Evolutionary conservation across 495 filamentous ascomycete species (phyloP), one percentile per base, ranked within the genome.

Genomic region (Neurospora sp.): DNA sequence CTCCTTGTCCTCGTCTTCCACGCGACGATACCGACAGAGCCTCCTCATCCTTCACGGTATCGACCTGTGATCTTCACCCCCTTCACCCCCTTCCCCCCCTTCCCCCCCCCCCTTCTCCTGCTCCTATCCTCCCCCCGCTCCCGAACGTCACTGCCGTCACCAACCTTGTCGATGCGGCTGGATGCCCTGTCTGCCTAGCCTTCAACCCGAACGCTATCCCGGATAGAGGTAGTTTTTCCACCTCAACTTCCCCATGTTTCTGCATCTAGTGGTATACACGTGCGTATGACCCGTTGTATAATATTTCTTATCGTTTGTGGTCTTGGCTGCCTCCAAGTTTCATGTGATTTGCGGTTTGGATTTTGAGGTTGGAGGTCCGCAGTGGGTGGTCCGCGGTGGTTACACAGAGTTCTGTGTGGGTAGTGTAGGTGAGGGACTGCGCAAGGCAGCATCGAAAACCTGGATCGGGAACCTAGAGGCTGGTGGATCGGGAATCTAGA

Each of bases 231-330:
- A n/a, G n/a, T n/a, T 16, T 18, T 18, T 8, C 16, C 16, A 1
- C 12, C 6, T 18, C 4, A 35, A 35, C 35, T 44, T 20, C 42
- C 18, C 18, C 42, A 46, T 18, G 18, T n/a, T n/a, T 16, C 18
- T n/a, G n/a, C n/a, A n/a, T n/a, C n/a, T 14, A 4, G 18, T n/a
- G 0, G 8, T 4, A 9, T n/a, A 4, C 18, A 3, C 8, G n/a
- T n/a, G 3, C 18, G 8, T 18, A 46, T n/a, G 18, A n/a, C 42
- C 18, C 42, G 42, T 46, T 46, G 1, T n/a, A n/a, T 9, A 6
- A 6, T 41, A 14, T 1, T n/a, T 46, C 42, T 46, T 46, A 44
- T 44, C 14, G 14, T 16, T 11, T 39, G 12, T 39, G 35, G 35
- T 4, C 35, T 35, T 4, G 35, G 18, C 16, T 44, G 18, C 18